Base-by-base conservation (phyloP, 306 rosid species). In the Quercus engelmannii region DNA sequence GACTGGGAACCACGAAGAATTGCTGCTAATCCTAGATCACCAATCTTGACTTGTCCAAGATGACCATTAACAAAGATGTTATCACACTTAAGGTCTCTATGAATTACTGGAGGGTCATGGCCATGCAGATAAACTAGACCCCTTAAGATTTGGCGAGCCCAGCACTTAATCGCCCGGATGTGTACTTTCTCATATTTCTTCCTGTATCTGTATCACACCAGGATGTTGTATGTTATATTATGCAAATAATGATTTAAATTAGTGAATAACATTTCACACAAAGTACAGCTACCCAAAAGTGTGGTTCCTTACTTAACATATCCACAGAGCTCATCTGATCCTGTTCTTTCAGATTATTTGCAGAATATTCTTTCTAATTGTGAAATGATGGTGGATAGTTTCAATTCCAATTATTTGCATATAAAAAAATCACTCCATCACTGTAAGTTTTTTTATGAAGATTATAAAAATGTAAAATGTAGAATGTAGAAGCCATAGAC, bases 41-140 rank as follows among this genome's bases (percentile, higher is more conserved):
- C 97, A 73, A 94, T 90, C 87, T 94, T 94, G 71, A 94, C 94
- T 83, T 89, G 98, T 67, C 97, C 98, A 78, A 89, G 98, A 87
- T 94, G 98, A 69, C 98, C 98, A 85, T 94, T 92, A 49, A 92
- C 90, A 85, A 94, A 94, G 68, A 94, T 86, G 76, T 94, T 92
- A 78, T 94, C 96, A 69, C 98, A 94, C 86, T 94, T 92, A 69
- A 94, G 91, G 86, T 94, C 98, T 85, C 97, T 88, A 72, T 94
- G 98, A 55, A 92, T 90, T 74, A 92, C 94, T 1, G 97, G 97
- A 70, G 98, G 97, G 65, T 94, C 92, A 69, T 90, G 87, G 38
- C 85, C 94, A 70, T 94, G 98, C 30, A 94, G 86, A 76, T 86
- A 92, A 72, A 94, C 83, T 76, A 94, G 97, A 55, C 98, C 98